Evolutionary conservation across 2,329 filamentous ascomycete genomes (phyloP), one percentile per base, ranked within the genome.

Genomic region (Purpureocillium lavendulum): DNA sequence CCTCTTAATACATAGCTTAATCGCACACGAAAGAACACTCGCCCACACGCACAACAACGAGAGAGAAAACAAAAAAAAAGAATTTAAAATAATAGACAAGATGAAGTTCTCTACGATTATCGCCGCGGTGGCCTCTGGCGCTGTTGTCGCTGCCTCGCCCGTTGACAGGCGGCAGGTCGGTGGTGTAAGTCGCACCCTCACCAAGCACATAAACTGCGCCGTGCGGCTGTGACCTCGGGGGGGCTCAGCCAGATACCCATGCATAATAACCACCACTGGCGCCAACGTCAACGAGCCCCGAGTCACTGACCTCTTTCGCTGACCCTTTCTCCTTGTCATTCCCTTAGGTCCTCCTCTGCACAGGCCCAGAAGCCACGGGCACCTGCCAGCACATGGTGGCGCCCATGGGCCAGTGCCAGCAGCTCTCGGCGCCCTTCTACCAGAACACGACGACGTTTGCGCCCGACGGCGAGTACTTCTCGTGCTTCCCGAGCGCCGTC

Each of bases 281-380:
- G n/a, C n/a, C 29, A 7, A 7, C 7, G 7, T 29, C 26, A 29
- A 29, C 26, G 7, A 6, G 7, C 12, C 29, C 29, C 29, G 7
- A 30, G 7, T 4, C 13, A 4, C 29, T 30, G 4, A 7, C 29
- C 12, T 30, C 13, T 12, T 30, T 13, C 13, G 7, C 7, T 4
- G 29, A 7, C 13, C n/a, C 12, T 13, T 13, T 30, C 29, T 30
- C 29, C 29, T 30, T 30, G 31, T 18, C 29, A 8, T 29, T 12
- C n/a, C n/a, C 7, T 30, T 41, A 74, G 70, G 43, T 75, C 45
- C 61, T 71, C 43, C 56, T 73, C 39, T 75, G 72, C 59, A 69
- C 61, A 21, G 71, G 70, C 18, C 58, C 62, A 51, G 67, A 73
- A 49, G 64, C 65, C 15, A 72, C 70, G 2, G 71, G 69, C 28